phyloP scores from a whole-genome alignment of 192 early-diverging fungal species.

The Backusella mclennaniae region DNA sequence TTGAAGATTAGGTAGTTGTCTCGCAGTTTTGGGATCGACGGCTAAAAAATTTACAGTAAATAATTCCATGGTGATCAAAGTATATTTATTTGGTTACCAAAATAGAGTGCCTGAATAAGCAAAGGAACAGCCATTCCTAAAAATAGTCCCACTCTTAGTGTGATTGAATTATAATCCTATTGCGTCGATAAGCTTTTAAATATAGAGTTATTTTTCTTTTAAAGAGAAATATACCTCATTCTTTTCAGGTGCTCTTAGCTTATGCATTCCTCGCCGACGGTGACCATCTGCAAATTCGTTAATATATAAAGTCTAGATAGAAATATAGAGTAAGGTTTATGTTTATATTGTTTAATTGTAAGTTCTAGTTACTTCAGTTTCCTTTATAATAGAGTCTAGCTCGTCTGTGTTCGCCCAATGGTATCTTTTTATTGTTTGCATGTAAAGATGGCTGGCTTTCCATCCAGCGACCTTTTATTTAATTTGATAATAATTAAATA shows the following conservation, averaged over 20 bases:
- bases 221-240: slow-evolving; percentile 14
- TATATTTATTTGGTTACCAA: neutral
- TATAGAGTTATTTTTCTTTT: neutral
- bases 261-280: slow-evolving; percentile 64
- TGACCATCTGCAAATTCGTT: slow-evolving; percentile 63
- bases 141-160: slow-evolving; percentile 57
- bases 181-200: neutral
- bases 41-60: neutral
- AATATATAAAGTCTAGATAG: slow-evolving; percentile 52
- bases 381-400: slow-evolving; percentile 54
- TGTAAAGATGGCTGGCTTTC: slow-evolving; percentile 47
- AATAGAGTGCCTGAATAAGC: slow-evolving; percentile 20
- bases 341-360: neutral
- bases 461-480: slow-evolving; percentile 45
- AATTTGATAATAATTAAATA: neutral
- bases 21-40: slow-evolving; percentile 8
- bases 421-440: slow-evolving; percentile 44
- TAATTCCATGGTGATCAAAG: neutral
- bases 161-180: slow-evolving; percentile 24
- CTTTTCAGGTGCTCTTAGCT: slow-evolving; percentile 57
- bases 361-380: slow-evolving; percentile 52
- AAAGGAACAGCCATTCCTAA: slow-evolving; percentile 58
- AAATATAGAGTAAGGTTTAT: neutral
- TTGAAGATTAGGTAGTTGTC: slow-evolving; percentile 19
- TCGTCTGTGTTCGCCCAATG: slow-evolving; percentile 58